phyloP scores from a whole-genome alignment of 2,329 filamentous ascomycete species.

The Neonectria coccinea region DNA sequence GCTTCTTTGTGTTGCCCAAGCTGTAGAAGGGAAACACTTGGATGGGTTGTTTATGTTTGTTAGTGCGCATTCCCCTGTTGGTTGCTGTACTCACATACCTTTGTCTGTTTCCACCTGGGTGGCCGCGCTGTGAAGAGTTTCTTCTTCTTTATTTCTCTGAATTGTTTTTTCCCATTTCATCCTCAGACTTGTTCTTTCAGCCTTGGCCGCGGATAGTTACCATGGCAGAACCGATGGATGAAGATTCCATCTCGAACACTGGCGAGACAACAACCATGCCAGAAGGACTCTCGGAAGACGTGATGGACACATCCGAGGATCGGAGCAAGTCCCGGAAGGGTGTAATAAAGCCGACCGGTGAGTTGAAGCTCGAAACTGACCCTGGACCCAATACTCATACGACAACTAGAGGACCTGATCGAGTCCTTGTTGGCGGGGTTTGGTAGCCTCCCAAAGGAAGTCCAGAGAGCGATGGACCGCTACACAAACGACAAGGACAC shows the following conservation, averaged over 20 bases:
- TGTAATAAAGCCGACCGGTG: neutral
- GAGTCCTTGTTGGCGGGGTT: conserved; percentile 27
- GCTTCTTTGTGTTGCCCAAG: conserved; percentile 7
- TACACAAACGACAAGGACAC: conserved; percentile 26
- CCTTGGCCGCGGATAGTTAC: neutral
- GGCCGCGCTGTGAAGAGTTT: neutral
- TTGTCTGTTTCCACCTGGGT: neutral
- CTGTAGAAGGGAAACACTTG: neutral
- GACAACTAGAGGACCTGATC: conserved; percentile 26
- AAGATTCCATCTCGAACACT: neutral
- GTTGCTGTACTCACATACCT: neutral
- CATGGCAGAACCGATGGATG: conserved; percentile 29
- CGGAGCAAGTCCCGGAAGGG: neutral
- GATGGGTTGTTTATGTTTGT: conserved; percentile 1
- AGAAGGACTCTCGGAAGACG: neutral
- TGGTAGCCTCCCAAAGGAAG: conserved; percentile 30
- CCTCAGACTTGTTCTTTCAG: neutral
- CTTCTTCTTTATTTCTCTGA: neutral
- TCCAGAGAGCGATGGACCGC: conserved; percentile 23
- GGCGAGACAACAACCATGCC: neutral
- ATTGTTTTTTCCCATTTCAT: neutral
- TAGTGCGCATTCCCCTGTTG: conserved; percentile 10
- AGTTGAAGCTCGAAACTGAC: neutral
- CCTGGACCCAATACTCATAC: conserved; percentile 10
- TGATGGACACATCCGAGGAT: conserved; percentile 2